Base-by-base conservation (phyloP, 2,329 filamentous ascomycete genomes). In the Fusarium coicis region DNA sequence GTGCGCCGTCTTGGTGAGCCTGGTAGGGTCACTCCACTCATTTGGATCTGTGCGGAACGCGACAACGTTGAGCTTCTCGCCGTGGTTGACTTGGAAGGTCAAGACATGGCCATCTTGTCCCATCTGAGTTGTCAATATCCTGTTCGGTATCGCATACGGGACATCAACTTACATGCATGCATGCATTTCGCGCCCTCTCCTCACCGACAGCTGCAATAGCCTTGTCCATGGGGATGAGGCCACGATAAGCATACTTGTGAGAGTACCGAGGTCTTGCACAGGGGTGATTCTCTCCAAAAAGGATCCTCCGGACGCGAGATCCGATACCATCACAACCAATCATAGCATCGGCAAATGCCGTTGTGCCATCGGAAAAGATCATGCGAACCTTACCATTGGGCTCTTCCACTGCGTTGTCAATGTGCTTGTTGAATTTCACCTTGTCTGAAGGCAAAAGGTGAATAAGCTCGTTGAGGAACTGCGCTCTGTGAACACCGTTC, bases 241-340 rank as follows among this genome's bases (percentile, higher is more conserved):
- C 80, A 1, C 90, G 83, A 72, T 91, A 92, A 1, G 87, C 89
- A 75, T 90, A 89, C 74, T 89, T 89, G 26, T 87, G 84, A 0
- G 85, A 86, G 68, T 88, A 92, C 0, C 76, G 67, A 1, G 80
- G 82, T 73, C 2, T 86, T 76, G 58, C 83, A 54, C 32, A 84
- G 75, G 59, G 83, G 79, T 79, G 65, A 21, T 80, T 74, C 2
- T 81, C 74, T 0, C 86, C 87, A 1, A 90, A 79, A 14, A 91
- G 79, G 11, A 87, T 76, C 36, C 85, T 77, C 4, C 89, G 80
- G 2, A 87, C 84, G 21, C 82, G 81, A 14, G 87, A 89, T 77
- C 91, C 91, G 75, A 92, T 91, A 0, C 91, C 91, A 77, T 93
- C 91, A 71, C 89, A 91, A 0, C 89, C 90, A 50, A 93, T 81